Conservation (phyloP, 2,329 filamentous ascomycete genomes). For the Fusarium buharicum region DNA sequence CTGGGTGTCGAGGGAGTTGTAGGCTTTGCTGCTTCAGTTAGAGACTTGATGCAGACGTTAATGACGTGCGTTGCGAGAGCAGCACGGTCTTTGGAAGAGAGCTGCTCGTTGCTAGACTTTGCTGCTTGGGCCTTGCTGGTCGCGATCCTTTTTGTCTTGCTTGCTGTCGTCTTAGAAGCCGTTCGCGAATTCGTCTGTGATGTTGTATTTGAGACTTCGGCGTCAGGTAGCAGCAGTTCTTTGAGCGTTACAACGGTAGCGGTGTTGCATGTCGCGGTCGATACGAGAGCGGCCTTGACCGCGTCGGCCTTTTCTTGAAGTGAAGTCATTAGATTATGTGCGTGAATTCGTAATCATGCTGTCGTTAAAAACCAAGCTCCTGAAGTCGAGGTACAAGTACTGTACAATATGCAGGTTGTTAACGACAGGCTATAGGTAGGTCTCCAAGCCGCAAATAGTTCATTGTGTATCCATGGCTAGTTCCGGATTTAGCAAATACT, state of each 20-base stretch:
- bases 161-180: slow-evolving; percentile 44
- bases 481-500: slow-evolving; percentile 46
- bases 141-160: slow-evolving; percentile 41
- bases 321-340: slow-evolving; percentile 56
- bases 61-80: slow-evolving; percentile 77
- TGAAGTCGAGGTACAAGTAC: slow-evolving; percentile 41
- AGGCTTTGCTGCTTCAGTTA: slow-evolving; percentile 73
- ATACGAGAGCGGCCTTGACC: slow-evolving; percentile 65
- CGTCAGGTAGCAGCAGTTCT: slow-evolving; percentile 56
- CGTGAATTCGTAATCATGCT: slow-evolving; percentile 48
- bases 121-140: slow-evolving; percentile 10
- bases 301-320: slow-evolving; percentile 58
- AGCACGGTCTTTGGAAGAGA: slow-evolving; percentile 64
- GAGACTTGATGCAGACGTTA: slow-evolving; percentile 74
- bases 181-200: slow-evolving; percentile 43
- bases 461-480: slow-evolving; percentile 12
- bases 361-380: slow-evolving; percentile 41
- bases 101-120: slow-evolving; percentile 42
- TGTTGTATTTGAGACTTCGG: slow-evolving; percentile 43
- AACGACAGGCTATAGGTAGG: slow-evolving; percentile 38
- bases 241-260: slow-evolving; percentile 60
- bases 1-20: slow-evolving; percentile 47
- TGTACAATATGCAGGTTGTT: slow-evolving; percentile 36
- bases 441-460: slow-evolving; percentile 25
- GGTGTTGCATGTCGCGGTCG: slow-evolving; percentile 64